Evolutionary conservation across 2,329 filamentous ascomycete genomes (phyloP).

Genomic region (Rutstroemia sp.): DNA sequence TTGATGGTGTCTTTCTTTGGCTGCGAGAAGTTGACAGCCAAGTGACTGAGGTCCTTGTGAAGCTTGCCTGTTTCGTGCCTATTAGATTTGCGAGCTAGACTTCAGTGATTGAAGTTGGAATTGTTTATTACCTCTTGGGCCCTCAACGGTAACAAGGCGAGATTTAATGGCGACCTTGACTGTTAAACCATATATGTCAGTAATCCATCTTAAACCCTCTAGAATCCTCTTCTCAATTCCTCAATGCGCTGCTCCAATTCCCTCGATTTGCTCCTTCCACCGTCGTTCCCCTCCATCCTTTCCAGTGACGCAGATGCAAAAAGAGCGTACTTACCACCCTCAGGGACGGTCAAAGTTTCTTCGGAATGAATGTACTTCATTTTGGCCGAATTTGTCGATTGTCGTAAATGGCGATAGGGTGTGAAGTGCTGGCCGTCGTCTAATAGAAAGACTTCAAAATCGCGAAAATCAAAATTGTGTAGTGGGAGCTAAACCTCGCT

Average conservation of each 20-base stretch:
- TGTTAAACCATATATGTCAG: slow-evolving; percentile 41
- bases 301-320: background rate
- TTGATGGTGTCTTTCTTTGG: slow-evolving; percentile 81
- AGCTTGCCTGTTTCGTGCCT: slow-evolving; percentile 66
- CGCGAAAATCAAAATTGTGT: slow-evolving; percentile 10
- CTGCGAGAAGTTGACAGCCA: slow-evolving; percentile 91
- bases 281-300: background rate
- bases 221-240: background rate
- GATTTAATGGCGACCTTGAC: slow-evolving; percentile 99
- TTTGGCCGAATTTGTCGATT: slow-evolving; percentile 46
- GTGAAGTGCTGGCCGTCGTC: slow-evolving; percentile 11
- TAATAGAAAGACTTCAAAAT: slow-evolving; percentile 2
- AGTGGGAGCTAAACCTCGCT: slow-evolving; percentile 9
- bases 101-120: slow-evolving; percentile 11
- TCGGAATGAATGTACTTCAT: slow-evolving; percentile 99
- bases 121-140: slow-evolving; percentile 68
- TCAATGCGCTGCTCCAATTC: slow-evolving; percentile 4
- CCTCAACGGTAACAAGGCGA: slow-evolving; percentile 92
- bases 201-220: slow-evolving; percentile 19
- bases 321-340: slow-evolving; percentile 70
- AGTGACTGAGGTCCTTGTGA: slow-evolving; percentile 90
- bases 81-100: slow-evolving; percentile 25
- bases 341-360: slow-evolving; percentile 91
- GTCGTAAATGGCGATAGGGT: slow-evolving; percentile 11
- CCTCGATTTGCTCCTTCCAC: slow-evolving; percentile 7